Evolutionary conservation across 805 yeast species (phyloP), one percentile per base, ranked within the genome.

Genomic region (Kodamaea restingae): DNA sequence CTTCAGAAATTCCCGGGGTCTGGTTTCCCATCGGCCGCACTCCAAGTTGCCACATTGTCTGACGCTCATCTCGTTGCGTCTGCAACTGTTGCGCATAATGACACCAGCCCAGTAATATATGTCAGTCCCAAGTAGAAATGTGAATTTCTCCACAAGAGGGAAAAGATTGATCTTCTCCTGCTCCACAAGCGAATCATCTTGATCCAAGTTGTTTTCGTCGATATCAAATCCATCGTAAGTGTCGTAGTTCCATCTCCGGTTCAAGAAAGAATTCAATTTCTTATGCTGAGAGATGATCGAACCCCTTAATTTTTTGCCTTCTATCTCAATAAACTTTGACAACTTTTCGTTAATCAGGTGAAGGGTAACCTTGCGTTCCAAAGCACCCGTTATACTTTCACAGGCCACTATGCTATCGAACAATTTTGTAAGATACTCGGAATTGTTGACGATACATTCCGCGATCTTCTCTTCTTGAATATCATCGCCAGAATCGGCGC

Each of bases 21-120:
- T 80, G 34, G 75, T 77, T 61, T 91, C 98, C 98, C 98, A 91
- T 55, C 75, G 81, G 8, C 97, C 97, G 64, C 98, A 91, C 18
- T 80, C 84, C 50, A 88, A 84, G 57, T 82, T 83, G 1, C 97
- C 96, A 61, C 98, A 91, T 63, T 93, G 98, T 38, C 98, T 74
- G 21, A 91, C 84, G 42, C 83, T 75, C 31, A 73, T 60, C 55
- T 90, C 97, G 58, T 91, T 93, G 53, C 90, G 81, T 41, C 97
- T 76, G 57, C 96, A 91, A 1, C 96, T 88, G 60, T 93, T 93
- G 40, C 98, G 73, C 90, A 93, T 93, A 28, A 90, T 88, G n/a
- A 91, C 95, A 3, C 96, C 93, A 2, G 97, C 87, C 98, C 98
- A 91, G 61, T 90, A 88, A 49, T 84, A 82, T 70, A 88, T 79